phyloP scores from a whole-genome alignment of 441 rosid genomes.

The Bruguiera hainesii region DNA sequence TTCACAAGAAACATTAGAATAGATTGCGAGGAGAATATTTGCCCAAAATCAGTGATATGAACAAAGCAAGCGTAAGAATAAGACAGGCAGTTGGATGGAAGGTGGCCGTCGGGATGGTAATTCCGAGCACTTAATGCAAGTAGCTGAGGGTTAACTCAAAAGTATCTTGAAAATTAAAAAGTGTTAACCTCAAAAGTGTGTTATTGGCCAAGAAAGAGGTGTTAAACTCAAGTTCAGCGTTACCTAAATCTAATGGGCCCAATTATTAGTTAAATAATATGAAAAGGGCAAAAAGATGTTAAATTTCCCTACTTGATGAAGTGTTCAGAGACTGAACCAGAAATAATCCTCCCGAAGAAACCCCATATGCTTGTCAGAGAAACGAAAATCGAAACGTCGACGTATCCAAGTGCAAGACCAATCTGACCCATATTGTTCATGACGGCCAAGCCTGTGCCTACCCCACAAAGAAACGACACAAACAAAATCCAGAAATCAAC shows the following conservation, averaged over 20 bases:
- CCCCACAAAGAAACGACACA: conserved; percentile 79
- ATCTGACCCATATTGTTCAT: conserved; percentile 94
- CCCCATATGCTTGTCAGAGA: conserved; percentile 89
- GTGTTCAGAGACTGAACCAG: conserved; percentile 77
- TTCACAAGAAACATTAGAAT: too few relatives aligned
- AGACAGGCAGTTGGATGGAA: too few relatives aligned
- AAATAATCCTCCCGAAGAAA: conserved; percentile 76
- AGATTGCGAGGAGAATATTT: too few relatives aligned
- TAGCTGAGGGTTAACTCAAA: too few relatives aligned
- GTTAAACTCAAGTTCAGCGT: background rate
- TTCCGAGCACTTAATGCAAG: too few relatives aligned
- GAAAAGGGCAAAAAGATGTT: too few relatives aligned
- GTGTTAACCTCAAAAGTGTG: too few relatives aligned
- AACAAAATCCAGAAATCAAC: conserved; percentile 83
- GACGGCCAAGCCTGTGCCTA: conserved; percentile 86
- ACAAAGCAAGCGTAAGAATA: too few relatives aligned
- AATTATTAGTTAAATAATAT: background rate
- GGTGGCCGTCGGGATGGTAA: too few relatives aligned
- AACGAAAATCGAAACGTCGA: conserved; percentile 75
- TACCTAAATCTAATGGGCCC: background rate
- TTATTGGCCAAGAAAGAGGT: too few relatives aligned
- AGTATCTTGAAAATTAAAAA: too few relatives aligned
- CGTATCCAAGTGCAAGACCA: conserved; percentile 80
- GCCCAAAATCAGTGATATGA: too few relatives aligned
- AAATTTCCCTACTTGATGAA: conserved; percentile 61